Evolutionary conservation across 2,329 filamentous ascomycete genomes (phyloP), one percentile per base, ranked within the genome.

Genomic region (Torrubiellomyces zombiae): DNA sequence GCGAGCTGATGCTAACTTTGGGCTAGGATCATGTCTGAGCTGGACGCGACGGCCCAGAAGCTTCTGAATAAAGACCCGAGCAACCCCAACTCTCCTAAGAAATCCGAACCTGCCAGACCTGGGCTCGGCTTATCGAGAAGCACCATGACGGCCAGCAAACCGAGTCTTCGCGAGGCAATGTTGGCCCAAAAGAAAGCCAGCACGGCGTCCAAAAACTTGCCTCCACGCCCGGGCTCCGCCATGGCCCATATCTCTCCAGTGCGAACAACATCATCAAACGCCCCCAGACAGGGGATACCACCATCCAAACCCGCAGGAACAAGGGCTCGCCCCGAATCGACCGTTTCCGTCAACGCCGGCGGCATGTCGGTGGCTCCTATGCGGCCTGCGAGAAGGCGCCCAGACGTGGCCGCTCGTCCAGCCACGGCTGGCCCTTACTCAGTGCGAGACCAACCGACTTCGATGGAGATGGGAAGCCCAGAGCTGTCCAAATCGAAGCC

Each of bases 81-180:
- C 42, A 95, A 95, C 39, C 80, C 80, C 7, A 78, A 81, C 43
- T 67, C 63, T 6, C 62, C 68, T 34, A 63, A 65, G 42, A 60
- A 67, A 42, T 40, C 51, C 16, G 51, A 58, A 9, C 44, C 40
- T n/a, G 48, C 52, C 20, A 63, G 69, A 3, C 63, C 69, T 13
- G 69, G 67, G 2, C 40, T 69, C 17, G 67, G 69, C 7, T 51
- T 76, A 13, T 75, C 69, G 2, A 71, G 67, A 47, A 75, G 69
- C 39, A 71, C 67, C 9, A 66, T 62, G 45, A 54, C 59, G 3
- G 46, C 56, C 14, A 48, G 62, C 20, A 75, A 74, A 32, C 65
- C 70, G 8, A 79, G 78, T 8, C 51, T 94, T 14, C 75, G 80
- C 34, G 85, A 93, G 40, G 63, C 80, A 4, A 83, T 94, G 61